Conservation (phyloP, 2,329 filamentous ascomycete species). For the Stemphylium lycopersici region DNA sequence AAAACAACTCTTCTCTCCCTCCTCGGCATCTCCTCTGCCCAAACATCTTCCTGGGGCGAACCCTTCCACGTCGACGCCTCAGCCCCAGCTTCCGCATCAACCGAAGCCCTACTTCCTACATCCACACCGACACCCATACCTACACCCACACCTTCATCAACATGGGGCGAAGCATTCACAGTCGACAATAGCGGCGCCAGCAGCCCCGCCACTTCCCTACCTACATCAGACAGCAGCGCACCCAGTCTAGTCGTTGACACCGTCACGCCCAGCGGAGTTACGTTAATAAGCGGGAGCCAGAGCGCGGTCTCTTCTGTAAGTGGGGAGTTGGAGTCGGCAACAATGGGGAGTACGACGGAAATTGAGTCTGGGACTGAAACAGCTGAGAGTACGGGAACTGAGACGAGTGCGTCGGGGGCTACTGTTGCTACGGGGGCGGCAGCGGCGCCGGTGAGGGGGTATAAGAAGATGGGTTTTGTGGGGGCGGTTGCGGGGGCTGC, state of each 20-base stretch:
- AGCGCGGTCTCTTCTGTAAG: slow-evolving; percentile 3
- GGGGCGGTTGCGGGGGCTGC: slow-evolving; percentile 28
- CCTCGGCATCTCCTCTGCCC: slow-evolving; percentile 13
- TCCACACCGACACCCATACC: not conserved
- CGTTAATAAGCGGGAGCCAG: slow-evolving; percentile 2
- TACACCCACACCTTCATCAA: not conserved
- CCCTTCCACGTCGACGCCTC: slow-evolving; percentile 24
- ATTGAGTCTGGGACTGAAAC: not conserved
- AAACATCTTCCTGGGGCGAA: slow-evolving; percentile 22
- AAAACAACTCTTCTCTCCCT: slow-evolving; percentile 20
- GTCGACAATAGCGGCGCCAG: not conserved
- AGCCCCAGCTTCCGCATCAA: slow-evolving; percentile 11
- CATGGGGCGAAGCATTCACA: slow-evolving; percentile 14
- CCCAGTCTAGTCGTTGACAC: slow-evolving; percentile 6
- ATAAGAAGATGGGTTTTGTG: slow-evolving; percentile 21
- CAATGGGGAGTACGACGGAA: not conserved
- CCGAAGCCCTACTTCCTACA: slow-evolving; percentile 8
- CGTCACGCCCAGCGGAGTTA: slow-evolving; percentile 1
- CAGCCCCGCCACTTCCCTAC: not conserved
- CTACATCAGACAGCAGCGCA: not conserved
- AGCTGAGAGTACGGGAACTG: not conserved
- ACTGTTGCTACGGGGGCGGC: slow-evolving; percentile 1
- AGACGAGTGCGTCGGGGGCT: slow-evolving; percentile 1
- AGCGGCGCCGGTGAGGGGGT: not conserved
- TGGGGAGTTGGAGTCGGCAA: not conserved